Base-by-base conservation (phyloP, 306 rosid genomes). In the Hippophae rhamnoides region DNA sequence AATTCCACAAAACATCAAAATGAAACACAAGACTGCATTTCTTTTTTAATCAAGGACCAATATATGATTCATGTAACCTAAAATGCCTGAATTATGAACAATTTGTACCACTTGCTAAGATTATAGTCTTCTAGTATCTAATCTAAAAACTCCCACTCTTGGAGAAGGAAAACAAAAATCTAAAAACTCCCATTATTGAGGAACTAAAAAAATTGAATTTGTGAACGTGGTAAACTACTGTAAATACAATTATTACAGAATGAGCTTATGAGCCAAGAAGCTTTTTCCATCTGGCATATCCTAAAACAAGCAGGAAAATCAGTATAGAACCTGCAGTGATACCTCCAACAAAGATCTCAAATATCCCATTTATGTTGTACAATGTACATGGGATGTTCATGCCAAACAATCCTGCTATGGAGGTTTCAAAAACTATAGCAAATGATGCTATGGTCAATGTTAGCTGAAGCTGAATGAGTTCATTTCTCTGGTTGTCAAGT, bases 391-490 rank as follows among this genome's bases (percentile, higher is more conserved):
- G 97, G 71, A 93, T 93, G 83, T 93, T 93, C 99, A 93, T 93
- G 43, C 96, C 95, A 72, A 93, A 88, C 64, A 47, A 27, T 43
- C 87, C 89, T 3, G 95, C 80, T 18, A 93, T 56, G 86, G 78
- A 41, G 44, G 97, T 93, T 52, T 93, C 97, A 13, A 80, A 1
- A 41, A 90, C 80, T 67, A 88, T 18, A 51, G 97, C 90, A 77
- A 93, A 88, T 58, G 97, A 82, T 60, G 94, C 97, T 60, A 88
- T 93, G 25, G 97, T 86, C 84, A 93, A 59, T 38, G 85, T 88
- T 84, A 93, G 77, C 71, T 93, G 97, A 61, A 88, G 95, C 75
- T 93, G 97, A 81, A 93, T 93, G 66, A 93, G 97, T 71, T 93
- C 97, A 11, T 93, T 93, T 71, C 97, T 69, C 43, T 93, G 99